Evolutionary conservation across 257 asterid genomes (phyloP), one percentile per base, ranked within the genome.

Genomic region (Coffea eugenioides): DNA sequence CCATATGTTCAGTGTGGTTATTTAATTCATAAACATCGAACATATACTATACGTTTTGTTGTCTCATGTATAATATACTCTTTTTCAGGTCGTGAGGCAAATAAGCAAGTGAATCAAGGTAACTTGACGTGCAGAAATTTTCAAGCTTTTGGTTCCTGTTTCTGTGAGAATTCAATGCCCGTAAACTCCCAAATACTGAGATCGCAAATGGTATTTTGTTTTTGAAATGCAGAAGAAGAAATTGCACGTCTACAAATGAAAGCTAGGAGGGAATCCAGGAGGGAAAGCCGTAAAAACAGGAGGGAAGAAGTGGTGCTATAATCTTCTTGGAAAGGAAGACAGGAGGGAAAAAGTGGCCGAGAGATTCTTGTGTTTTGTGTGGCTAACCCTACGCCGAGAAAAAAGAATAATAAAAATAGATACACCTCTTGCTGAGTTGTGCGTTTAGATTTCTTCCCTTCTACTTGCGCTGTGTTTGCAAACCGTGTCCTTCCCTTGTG

Each of bases 81-180:
- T 69, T 87, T 65, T 39, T 31, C 83, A 95, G 99, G 97, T 77
- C 95, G 89, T 77, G 97, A 92, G 82, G 85, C 31, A 80, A 90
- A 90, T 74, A 96, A 88, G 69, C 92, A 82, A 80, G 95, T 78
- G 80, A 89, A 82, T 69, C 86, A 85, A 80, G 98, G 99, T 94
- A 88, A 74, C 79, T 80, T 74, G 48, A 52, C 43, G n/a, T 9
- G 76, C 12, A 23, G 31, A 54, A 2, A 1, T n/a, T 68, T 51
- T 4, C 72, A 23, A 16, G 39, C 54, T 56, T 4, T 3, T 59
- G 25, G 16, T 11, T 66, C 49, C 70, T 52, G 7, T 34, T 52
- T 48, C 12, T 68, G 16, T 13, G 65, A 57, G 20, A 23, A 2
- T 65, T 64, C 11, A 59, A 59, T 21, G 68, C 77, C 76, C 20